A percentile compares a stretch with the other conserved stretches of the same genome.
These are phyloP conservation scores for Ceratobasidium sp. DNA, from an alignment of 1,284 basidiomycete species.

Conservation along the genomic window DNA sequence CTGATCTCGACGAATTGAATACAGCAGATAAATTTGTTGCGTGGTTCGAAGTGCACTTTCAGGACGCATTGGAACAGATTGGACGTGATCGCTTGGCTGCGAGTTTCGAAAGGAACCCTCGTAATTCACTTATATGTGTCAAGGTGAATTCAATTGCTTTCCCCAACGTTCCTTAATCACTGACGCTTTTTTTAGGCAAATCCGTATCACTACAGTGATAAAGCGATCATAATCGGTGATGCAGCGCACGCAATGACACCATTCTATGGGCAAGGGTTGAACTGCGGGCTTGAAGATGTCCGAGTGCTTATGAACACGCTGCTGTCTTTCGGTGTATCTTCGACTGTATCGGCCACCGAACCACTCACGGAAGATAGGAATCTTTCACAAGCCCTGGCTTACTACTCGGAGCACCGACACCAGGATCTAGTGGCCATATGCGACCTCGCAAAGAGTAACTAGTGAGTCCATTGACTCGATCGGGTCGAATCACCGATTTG, in stretches of 20 bases:
- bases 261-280: conserved; percentile 98
- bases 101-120: conserved; percentile 82
- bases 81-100: conserved; percentile 78
- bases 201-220: conserved; percentile 90
- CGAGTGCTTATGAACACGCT: conserved; percentile 83
- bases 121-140: conserved; percentile 88
- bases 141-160: conserved; percentile 62
- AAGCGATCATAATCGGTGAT: conserved; percentile 89
- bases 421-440: conserved; percentile 90
- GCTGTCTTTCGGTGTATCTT: conserved; percentile 67
- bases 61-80: conserved; percentile 83
- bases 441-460: conserved; percentile 93
- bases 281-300: conserved; percentile 97
- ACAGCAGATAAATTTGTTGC: conserved; percentile 65
- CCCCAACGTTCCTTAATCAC: conserved; percentile 42
- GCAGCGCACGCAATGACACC: conserved; percentile 97
- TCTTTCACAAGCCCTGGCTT: conserved; percentile 70
- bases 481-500: conserved; percentile 34
- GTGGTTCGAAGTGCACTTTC: conserved; percentile 88
- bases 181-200: conserved; percentile 60
- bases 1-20: conserved; percentile 73
- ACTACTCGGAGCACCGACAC: conserved; percentile 82
- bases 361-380: conserved; percentile 55
- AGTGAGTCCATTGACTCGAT: conserved; percentile 63
- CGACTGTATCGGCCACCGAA: conserved; percentile 46